Evolutionary conservation across 345 rosid genomes (phyloP).

Genomic region (Chamaenerion angustifolium): DNA sequence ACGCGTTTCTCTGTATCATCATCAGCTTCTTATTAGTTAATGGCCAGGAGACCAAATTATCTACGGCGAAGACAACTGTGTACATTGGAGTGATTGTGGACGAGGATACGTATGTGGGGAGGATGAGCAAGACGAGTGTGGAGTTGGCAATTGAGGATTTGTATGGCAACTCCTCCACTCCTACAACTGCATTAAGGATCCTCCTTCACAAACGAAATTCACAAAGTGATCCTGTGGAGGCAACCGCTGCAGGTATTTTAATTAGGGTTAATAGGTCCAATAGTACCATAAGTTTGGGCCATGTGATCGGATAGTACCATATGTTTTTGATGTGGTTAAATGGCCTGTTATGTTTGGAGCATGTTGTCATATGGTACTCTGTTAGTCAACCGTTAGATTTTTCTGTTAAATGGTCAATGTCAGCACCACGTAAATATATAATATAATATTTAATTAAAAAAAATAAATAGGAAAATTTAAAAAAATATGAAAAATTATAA

Average conservation of each 20-base stretch:
- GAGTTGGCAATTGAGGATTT: conserved; percentile 45
- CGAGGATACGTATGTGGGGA: conserved; percentile 10
- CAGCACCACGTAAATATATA: no score
- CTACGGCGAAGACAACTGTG: not conserved
- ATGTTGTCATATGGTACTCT: no score
- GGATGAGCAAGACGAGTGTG: conserved; percentile 25
- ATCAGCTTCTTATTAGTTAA: not conserved
- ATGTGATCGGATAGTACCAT: no score
- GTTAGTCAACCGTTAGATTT: no score
- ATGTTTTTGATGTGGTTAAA: no score
- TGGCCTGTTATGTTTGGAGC: no score
- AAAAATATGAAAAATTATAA: no score
- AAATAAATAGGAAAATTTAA: no score
- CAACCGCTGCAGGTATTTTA: conserved; percentile 45
- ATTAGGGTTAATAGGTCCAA: not conserved
- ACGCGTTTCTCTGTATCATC: not conserved
- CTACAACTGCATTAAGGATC: conserved; percentile 33
- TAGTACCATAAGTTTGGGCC: no score
- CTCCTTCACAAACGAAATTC: conserved; percentile 25
- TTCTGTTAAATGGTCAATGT: no score
- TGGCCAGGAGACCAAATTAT: conserved; percentile 1
- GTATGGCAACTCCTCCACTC: conserved; percentile 14
- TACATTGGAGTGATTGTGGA: conserved; percentile 37
- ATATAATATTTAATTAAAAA: no score
- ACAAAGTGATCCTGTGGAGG: conserved; percentile 23